Evolutionary conservation across 2,329 filamentous ascomycete species (phyloP), one percentile per base, ranked within the genome.

Genomic region (Trichoderma brevicompactum): DNA sequence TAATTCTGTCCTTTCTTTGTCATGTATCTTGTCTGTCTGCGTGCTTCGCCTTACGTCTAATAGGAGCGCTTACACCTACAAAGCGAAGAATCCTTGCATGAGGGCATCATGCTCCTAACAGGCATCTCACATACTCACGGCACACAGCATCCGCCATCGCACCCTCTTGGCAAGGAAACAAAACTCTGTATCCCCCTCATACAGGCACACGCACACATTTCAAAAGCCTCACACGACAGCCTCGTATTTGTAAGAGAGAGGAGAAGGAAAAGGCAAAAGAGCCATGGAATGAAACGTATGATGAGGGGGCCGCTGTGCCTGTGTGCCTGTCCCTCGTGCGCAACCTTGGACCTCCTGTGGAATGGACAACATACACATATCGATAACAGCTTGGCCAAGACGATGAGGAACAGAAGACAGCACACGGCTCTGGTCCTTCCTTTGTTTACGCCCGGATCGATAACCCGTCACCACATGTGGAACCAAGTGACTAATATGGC

Each of bases 231-330:
- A 54, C 49, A 28, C 59, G 48, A 38, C 40, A 38, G 8, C 43
- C 5, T n/a, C 38, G 17, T 15, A 54, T 53, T 54, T 46, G 59
- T 38, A 43, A 63, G 49, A 28, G 4, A n/a, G 38, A 40, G 15
- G 13, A 32, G 40, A 28, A 50, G 23, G 10, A 41, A 13, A 8
- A 9, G 41, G 36, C 41, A 41, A 23, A 36, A 50, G 7, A 9
- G 23, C 40, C 8, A 12, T 23, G n/a, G 17, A 54, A 54, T 53
- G 49, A 46, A 53, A 63, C 49, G 49, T 53, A 8, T 38, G 49
- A 28, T 28, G 28, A 54, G 17, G 49, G 49, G 32, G 7, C 5
- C 17, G 23, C n/a, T 53, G 48, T 41, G 15, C 13, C 40, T 54
- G 40, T 54, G 49, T 46, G 28, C 28, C 41, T 46, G 40, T 13